Evolutionary conservation across 805 yeast species (phyloP).

Genomic region (Myxozyma melibiosi): DNA sequence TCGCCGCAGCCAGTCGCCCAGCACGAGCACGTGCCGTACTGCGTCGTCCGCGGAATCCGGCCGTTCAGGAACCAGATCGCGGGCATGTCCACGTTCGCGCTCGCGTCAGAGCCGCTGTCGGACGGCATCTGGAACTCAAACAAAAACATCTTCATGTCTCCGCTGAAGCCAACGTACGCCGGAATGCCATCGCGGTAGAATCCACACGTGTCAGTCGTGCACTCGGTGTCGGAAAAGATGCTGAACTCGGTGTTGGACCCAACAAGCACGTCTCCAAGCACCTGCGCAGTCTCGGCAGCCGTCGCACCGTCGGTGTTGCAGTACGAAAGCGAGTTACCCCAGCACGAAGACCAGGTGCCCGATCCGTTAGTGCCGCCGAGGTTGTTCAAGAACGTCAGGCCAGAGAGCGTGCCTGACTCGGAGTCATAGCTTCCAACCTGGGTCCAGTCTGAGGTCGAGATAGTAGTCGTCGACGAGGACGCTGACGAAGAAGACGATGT

Average conservation of each 20-base stretch:
- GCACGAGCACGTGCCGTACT: slow-evolving; percentile 95
- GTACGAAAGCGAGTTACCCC: slow-evolving; percentile 91
- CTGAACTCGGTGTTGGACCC: slow-evolving; percentile 76
- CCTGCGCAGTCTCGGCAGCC: slow-evolving; percentile 68
- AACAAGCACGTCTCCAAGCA: slow-evolving; percentile 67
- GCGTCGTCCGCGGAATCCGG: slow-evolving; percentile 93
- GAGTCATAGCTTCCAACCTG: slow-evolving; percentile 58
- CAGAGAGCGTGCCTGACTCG: slow-evolving; percentile 67
- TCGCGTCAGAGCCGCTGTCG: slow-evolving; percentile 51
- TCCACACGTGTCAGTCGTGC: slow-evolving; percentile 66
- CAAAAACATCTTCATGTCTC: slow-evolving; percentile 79
- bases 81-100: slow-evolving; percentile 88
- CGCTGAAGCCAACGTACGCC: slow-evolving; percentile 93
- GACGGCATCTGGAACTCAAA: slow-evolving; percentile 95
- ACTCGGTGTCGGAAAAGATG: slow-evolving; percentile 63
- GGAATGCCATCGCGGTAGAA: slow-evolving; percentile 83
- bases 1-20: slow-evolving; percentile 99
- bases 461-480: slow-evolving; percentile 37
- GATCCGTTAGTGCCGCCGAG: slow-evolving; percentile 82
- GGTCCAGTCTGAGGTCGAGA: slow-evolving; percentile 44
- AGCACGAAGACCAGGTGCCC: slow-evolving; percentile 82
- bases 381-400: slow-evolving; percentile 82
- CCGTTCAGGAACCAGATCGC: slow-evolving; percentile 97
- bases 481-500: slow-evolving; percentile 34
- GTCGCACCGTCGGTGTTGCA: slow-evolving; percentile 75